Conservation (phyloP, 2,329 filamentous ascomycete genomes). For the Aureobasidium sp. region DNA sequence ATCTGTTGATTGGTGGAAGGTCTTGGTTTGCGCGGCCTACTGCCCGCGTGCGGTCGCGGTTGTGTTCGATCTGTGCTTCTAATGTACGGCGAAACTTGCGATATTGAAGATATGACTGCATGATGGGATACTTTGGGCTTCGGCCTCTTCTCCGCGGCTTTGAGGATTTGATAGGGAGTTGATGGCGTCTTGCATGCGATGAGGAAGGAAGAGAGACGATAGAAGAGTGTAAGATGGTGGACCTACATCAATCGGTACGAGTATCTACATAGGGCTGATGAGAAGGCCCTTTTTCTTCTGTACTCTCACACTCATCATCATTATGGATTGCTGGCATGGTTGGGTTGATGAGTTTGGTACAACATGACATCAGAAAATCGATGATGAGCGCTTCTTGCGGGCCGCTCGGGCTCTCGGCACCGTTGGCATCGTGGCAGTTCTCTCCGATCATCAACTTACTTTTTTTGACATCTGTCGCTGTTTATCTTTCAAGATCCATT, state of each 20-base stretch:
- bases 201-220: neutral
- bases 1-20: neutral
- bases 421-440: neutral
- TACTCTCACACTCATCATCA: neutral
- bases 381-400: slow-evolving; percentile 12
- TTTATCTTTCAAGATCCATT: too few species aligned
- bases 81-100: slow-evolving; percentile 20
- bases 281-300: slow-evolving; percentile 5
- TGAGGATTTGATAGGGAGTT: neutral
- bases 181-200: neutral
- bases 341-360: neutral
- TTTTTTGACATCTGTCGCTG: neutral
- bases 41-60: slow-evolving; percentile 19
- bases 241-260: neutral
- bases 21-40: neutral
- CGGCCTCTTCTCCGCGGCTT: neutral
- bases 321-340: neutral
- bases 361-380: neutral
- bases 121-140: slow-evolving; percentile 10
- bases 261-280: neutral
- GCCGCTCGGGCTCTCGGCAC: slow-evolving; percentile 3
- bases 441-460: neutral
- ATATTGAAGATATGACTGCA: slow-evolving; percentile 28
- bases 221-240: neutral
- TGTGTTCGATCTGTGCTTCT: slow-evolving; percentile 20